Base-by-base conservation (phyloP, 2,329 filamentous ascomycete genomes). In the Arachnomyces sp. region DNA sequence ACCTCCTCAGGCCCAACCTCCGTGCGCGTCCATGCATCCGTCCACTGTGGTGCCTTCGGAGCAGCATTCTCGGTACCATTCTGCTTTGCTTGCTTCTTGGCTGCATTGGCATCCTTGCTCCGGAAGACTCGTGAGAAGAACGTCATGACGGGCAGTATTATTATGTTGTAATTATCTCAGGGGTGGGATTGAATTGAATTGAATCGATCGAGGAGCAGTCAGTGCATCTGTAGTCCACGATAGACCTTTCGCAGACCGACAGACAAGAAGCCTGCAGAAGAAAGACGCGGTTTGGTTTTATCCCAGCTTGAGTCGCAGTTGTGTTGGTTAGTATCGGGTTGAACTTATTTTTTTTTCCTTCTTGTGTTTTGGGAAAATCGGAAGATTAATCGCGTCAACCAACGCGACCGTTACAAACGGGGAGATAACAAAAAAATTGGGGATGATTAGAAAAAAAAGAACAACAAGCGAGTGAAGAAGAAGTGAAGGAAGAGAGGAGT, bases 1-100 rank as follows among this genome's bases (percentile, higher is more conserved):
- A 98, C 81, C 67, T 98, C 92, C 50, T 94, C 87, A 4, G 89
- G 84, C 39, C 86, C 82, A 49, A 98, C 81, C 34, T 81, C 77
- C 40, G 76, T 84, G 56, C 90, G 82, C 47, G 79, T 74, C 78
- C 88, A 98, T 48, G 87, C 84, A 61, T 95, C 84, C 45, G 86
- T 84, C 83, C 87, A 95, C 63, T 75, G 76, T 41, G 84, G 84
- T 65, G 88, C 87, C 45, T 72, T 65, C 29, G 80, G 77, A 17
- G 71, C 65, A 48, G 73, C 66, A 44, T 76, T 63, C 36, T 70
- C 59, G 12, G 68, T 60, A 39, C 72, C 63, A 47, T 74, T 65
- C 47, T 71, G 64, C 46, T 72, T 68, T 40, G 69, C 65, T 49
- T 72, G 52, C 52, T 66, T 76, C 67, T 88, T 89, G 66, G 73